A percentile compares a stretch with the other conserved stretches of the same genome.
These are phyloP conservation scores for Cicer bijugum DNA, from an alignment of 306 rosid species.

Conservation along the genomic window DNA sequence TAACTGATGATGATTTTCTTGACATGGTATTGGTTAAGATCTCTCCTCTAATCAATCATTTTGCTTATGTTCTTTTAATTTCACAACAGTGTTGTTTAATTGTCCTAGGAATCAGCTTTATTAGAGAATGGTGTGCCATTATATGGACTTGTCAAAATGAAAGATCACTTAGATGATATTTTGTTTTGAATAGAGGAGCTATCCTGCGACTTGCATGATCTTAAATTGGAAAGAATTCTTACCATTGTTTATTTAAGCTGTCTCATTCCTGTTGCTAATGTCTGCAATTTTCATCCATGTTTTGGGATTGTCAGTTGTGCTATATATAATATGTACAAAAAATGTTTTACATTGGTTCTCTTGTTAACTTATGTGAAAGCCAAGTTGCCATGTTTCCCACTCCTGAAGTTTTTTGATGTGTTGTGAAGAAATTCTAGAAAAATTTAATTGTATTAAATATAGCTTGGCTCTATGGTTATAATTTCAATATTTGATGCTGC, in stretches of 20 bases:
- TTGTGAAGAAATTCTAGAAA: not conserved
- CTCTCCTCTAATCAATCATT: slow-evolving; percentile 23
- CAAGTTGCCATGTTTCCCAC: not conserved
- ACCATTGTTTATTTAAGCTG: not conserved
- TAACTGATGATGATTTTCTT: slow-evolving; percentile 78
- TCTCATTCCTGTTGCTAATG: slow-evolving; percentile 2
- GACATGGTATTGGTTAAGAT: slow-evolving; percentile 61
- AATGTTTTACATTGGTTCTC: not conserved
- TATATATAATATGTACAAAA: not conserved
- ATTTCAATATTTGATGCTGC: slow-evolving; percentile 25
- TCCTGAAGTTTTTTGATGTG: slow-evolving; percentile 1
- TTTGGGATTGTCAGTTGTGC: slow-evolving; percentile 13
- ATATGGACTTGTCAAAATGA: slow-evolving; percentile 23
- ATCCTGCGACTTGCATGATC: not conserved
- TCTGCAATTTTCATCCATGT: not conserved
- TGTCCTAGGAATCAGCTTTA: not conserved
- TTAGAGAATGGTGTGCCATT: slow-evolving; percentile 17
- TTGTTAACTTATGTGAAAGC: not conserved
- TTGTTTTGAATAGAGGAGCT: not conserved
- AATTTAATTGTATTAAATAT: not conserved
- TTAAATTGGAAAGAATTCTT: slow-evolving; percentile 13
- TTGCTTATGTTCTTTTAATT: not conserved
- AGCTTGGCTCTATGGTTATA: not conserved
- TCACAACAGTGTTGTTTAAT: not conserved
- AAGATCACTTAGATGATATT: not conserved